Conservation (phyloP, 495 filamentous ascomycete genomes). For the Penicillium alfredii region DNA sequence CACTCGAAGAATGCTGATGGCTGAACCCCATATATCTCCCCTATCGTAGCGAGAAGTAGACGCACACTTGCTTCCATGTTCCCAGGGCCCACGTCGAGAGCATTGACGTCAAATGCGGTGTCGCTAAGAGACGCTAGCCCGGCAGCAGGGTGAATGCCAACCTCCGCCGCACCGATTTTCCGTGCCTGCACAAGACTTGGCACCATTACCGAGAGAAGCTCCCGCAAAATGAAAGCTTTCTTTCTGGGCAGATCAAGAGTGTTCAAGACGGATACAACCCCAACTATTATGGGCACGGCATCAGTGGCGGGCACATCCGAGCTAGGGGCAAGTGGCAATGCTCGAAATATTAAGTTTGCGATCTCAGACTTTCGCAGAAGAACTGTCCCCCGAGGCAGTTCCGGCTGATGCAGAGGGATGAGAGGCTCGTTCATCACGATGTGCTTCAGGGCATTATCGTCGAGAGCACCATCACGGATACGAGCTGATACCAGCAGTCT, state of each 20-base stretch:
- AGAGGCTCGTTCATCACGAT: slow-evolving; percentile 56
- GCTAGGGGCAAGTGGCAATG: slow-evolving; percentile 55
- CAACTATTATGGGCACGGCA: slow-evolving; percentile 69
- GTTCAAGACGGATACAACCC: slow-evolving; percentile 76
- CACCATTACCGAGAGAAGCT: slow-evolving; percentile 75
- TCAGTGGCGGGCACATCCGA: slow-evolving; percentile 64
- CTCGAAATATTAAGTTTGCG: slow-evolving; percentile 60
- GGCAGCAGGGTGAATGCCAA: slow-evolving; percentile 90
- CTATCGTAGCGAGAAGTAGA: slow-evolving; percentile 49
- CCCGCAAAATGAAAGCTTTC: slow-evolving; percentile 78
- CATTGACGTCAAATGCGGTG: slow-evolving; percentile 49
- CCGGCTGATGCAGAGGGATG: slow-evolving; percentile 29
- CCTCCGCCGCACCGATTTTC: slow-evolving; percentile 86
- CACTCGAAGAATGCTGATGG: slow-evolving; percentile 34
- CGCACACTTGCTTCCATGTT: slow-evolving; percentile 71
- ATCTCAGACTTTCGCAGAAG: slow-evolving; percentile 57
- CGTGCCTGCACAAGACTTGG: slow-evolving; percentile 85
- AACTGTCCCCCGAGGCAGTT: slow-evolving; percentile 39
- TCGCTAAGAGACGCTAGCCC: slow-evolving; percentile 61
- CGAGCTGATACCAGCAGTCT: slow-evolving; percentile 68
- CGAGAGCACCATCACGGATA: slow-evolving; percentile 60
- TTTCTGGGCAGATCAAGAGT: slow-evolving; percentile 72
- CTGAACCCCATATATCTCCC: slow-evolving; percentile 45
- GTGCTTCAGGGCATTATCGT: slow-evolving; percentile 59
- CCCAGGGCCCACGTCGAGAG: slow-evolving; percentile 66